Evolutionary conservation across 2,329 filamentous ascomycete species (phyloP), one percentile per base, ranked within the genome.

Genomic region (Acrocalymma vagum): DNA sequence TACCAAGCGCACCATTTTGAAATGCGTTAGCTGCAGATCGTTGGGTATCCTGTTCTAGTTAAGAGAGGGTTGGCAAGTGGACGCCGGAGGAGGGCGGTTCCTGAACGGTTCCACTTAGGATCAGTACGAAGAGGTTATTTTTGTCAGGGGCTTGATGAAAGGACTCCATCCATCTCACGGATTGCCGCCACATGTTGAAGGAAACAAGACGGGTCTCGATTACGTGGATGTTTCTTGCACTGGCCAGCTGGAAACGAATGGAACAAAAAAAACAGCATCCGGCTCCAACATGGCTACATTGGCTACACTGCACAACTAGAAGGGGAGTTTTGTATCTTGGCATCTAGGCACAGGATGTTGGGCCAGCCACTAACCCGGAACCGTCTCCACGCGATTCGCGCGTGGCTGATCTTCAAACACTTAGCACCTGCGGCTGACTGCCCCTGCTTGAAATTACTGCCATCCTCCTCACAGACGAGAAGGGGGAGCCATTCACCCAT

Each of bases 331-430:
- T n/a, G n/a, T n/a, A n/a, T n/a, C n/a, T n/a, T n/a, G n/a, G n/a
- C n/a, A n/a, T n/a, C n/a, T n/a, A 43, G 27, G 35, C 14, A 38
- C 28, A 25, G n/a, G n/a, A n/a, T 29, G 43, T 31, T 33, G 38
- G 22, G 50, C 32, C 37, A 37, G 32, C 39, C 24, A 25, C 48
- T 51, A 49, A 56, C 45, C 28, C 44, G 44, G 39, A 29, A 42
- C 29, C 37, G 25, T 16, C 16, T 26, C 28, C 53, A 51, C 42
- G 50, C 56, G 54, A 54, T 53, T 51, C 45, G 49, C 45, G 41
- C 39, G 62, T 62, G 62, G 63, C 63, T 63, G 61, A 60, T 59
- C 53, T 46, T 59, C 57, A 65, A 67, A 65, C 62, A 41, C 38
- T 45, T n/a, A n/a, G n/a, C n/a, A n/a, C n/a, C n/a, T n/a, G 36